Evolutionary conservation across 768 basidiomycete species (phyloP).

Genomic region (Suillus hirtellus): DNA sequence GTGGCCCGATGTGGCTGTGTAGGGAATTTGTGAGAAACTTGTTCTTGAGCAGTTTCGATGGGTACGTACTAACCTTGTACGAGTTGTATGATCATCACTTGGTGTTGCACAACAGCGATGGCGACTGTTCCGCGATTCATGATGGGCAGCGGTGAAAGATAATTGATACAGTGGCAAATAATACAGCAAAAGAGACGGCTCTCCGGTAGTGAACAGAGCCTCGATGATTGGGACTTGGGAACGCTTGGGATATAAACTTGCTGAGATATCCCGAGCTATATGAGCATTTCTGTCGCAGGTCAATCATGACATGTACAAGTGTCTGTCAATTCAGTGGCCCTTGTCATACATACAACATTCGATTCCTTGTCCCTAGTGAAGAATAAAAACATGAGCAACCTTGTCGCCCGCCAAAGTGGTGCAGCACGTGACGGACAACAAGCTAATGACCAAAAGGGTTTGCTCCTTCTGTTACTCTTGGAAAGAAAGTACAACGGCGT

Average conservation of each 20-base stretch:
- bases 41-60: background rate
- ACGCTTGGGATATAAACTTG: conserved; percentile 2
- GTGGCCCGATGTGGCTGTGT: conserved; percentile 41
- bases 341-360: conserved; percentile 21
- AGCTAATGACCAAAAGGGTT: conserved; percentile 12
- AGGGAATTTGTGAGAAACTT: conserved; percentile 12
- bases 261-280: conserved; percentile 18
- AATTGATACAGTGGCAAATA: conserved; percentile 21
- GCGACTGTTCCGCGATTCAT: conserved; percentile 63
- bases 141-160: conserved; percentile 19
- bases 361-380: background rate
- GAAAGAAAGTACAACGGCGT: conserved; percentile 4
- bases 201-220: background rate
- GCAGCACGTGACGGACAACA: conserved; percentile 14
- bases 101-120: conserved; percentile 66
- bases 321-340: conserved; percentile 2
- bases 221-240: background rate
- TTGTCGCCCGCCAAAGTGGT: background rate
- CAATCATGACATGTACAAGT: background rate
- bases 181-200: conserved; percentile 20
- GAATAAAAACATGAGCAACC: background rate
- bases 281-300: conserved; percentile 8
- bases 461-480: background rate
- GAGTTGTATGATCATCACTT: conserved; percentile 55
- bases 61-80: conserved; percentile 55